A percentile compares a stretch with the other conserved stretches of the same genome.
Conservation (phyloP, 306 rosid species). For the Corylus avellana region DNA sequence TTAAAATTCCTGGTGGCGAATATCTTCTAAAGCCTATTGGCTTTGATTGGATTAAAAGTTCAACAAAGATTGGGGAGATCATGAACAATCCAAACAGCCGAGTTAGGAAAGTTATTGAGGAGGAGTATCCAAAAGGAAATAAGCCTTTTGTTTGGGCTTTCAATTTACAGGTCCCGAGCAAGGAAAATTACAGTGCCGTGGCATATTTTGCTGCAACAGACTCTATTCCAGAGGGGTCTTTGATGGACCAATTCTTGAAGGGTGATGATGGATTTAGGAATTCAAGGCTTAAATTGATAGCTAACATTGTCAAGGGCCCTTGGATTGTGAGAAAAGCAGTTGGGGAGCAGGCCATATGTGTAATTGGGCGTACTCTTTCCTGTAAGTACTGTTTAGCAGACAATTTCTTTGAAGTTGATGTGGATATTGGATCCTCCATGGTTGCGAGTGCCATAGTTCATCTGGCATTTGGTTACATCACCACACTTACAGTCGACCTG, state of each 20-base stretch:
- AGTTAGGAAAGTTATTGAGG: constrained; percentile 57
- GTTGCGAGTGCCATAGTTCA: constrained; percentile 84
- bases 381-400: constrained; percentile 56
- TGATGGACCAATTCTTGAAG: constrained; percentile 73
- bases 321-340: constrained; percentile 91
- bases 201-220: constrained; percentile 61
- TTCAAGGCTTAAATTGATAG: constrained; percentile 89
- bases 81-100: constrained; percentile 60
- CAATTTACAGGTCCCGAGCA: constrained; percentile 80
- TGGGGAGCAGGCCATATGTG: constrained; percentile 90
- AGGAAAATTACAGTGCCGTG: constrained; percentile 71
- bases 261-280: constrained; percentile 68
- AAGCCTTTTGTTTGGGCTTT: constrained; percentile 92
- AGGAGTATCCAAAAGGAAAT: constrained; percentile 52
- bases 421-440: constrained; percentile 90
- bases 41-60: constrained; percentile 87
- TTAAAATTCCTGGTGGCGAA: constrained; percentile 72
- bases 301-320: constrained; percentile 76
- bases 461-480: constrained; percentile 77
- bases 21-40: constrained; percentile 83
- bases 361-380: constrained; percentile 73
- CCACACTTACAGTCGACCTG: constrained; percentile 71
- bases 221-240: constrained; percentile 59
- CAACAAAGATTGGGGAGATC: constrained; percentile 67
- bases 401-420: constrained; percentile 81